These are phyloP conservation scores for Pseudogymnoascus sp. DNA, from an alignment of 2,329 filamentous ascomycete genomes.

Conservation along the genomic window DNA sequence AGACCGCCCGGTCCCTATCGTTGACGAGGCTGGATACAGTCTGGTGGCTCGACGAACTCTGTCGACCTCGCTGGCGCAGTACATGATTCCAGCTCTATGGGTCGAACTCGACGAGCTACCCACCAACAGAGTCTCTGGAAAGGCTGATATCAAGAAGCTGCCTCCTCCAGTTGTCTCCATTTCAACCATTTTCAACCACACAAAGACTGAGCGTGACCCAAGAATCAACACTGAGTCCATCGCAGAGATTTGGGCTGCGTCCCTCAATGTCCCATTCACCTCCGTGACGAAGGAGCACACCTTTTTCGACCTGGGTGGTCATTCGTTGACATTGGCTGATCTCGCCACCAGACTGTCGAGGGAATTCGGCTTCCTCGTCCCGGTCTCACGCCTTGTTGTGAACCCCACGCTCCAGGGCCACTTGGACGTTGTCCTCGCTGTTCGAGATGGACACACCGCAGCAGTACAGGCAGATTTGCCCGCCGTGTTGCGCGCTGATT, in stretches of 20 bases:
- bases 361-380: slow-evolving; percentile 64
- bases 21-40: slow-evolving; percentile 65
- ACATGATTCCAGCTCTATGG: slow-evolving; percentile 77
- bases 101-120: slow-evolving; percentile 63
- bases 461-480: slow-evolving; percentile 70
- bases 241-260: slow-evolving; percentile 62
- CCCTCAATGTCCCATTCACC: slow-evolving; percentile 54
- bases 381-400: slow-evolving; percentile 62
- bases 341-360: slow-evolving; percentile 62
- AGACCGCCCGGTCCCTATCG: slow-evolving; percentile 52
- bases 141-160: slow-evolving; percentile 64
- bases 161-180: slow-evolving; percentile 53
- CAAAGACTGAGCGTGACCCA: slow-evolving; percentile 46
- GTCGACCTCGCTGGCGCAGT: slow-evolving; percentile 61
- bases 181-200: slow-evolving; percentile 28
- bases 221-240: slow-evolving; percentile 60
- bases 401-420: slow-evolving; percentile 66
- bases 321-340: slow-evolving; percentile 70
- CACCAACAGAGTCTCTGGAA: slow-evolving; percentile 71
- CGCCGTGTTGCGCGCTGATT: slow-evolving; percentile 58
- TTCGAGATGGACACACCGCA: slow-evolving; percentile 64
- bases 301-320: slow-evolving; percentile 75
- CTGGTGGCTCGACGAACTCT: slow-evolving; percentile 58
- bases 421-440: slow-evolving; percentile 59
- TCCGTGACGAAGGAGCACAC: slow-evolving; percentile 61